Conservation (phyloP, 2,329 filamentous ascomycete species). For the Penicillium sclerotigenum region DNA sequence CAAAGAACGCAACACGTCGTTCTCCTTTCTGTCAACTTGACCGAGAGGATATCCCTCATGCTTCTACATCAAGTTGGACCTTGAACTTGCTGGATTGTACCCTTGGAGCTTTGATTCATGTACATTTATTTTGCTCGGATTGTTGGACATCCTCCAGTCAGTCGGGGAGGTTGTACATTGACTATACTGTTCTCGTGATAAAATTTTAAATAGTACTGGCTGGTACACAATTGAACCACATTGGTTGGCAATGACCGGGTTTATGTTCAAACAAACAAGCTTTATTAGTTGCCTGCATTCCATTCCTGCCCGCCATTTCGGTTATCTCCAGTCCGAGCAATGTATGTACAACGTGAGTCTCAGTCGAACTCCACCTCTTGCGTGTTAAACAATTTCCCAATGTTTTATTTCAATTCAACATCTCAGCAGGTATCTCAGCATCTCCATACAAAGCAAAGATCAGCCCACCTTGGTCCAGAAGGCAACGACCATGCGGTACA, state of each 20-base stretch:
- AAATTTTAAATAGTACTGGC: constrained; percentile 8
- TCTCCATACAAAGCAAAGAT: background rate
- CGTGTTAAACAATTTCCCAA: background rate
- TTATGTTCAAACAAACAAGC: background rate
- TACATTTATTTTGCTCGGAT: constrained; percentile 14
- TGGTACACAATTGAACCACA: constrained; percentile 4
- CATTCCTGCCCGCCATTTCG: background rate
- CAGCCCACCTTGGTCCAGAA: background rate
- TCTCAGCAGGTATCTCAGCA: constrained; percentile 5
- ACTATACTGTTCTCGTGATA: constrained; percentile 10
- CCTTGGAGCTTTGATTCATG: constrained; percentile 13
- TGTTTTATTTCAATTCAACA: background rate
- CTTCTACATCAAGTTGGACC: constrained; percentile 2
- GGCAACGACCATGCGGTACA: background rate
- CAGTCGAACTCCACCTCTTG: background rate
- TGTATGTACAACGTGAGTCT: background rate
- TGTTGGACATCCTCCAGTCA: constrained; percentile 6
- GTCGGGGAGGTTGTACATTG: constrained; percentile 4
- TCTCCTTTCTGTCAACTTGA: background rate
- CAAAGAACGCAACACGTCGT: constrained; percentile 11
- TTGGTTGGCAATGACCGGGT: background rate
- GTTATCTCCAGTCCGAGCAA: background rate
- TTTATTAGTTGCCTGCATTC: background rate
- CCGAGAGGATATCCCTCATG: background rate
- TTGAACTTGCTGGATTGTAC: constrained; percentile 6